Evolutionary conservation across 116 monocot species (phyloP).

Genomic region (Cymodocea nodosa): DNA sequence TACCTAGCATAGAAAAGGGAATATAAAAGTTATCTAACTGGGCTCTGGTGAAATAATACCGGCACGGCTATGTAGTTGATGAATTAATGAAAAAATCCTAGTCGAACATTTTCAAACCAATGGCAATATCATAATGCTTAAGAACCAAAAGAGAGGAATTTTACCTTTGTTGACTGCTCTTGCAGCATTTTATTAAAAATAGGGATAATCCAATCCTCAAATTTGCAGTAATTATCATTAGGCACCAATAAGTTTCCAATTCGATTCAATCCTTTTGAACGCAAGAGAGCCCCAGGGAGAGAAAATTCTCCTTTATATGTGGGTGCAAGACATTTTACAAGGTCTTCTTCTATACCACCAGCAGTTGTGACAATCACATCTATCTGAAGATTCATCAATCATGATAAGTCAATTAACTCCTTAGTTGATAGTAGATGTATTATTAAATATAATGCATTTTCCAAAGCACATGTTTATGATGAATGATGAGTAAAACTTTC

Average conservation of each 20-base stretch:
- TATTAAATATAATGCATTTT: too few relatives aligned
- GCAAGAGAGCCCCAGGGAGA: constrained; percentile 50
- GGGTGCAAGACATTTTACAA: constrained; percentile 94
- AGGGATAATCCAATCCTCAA: constrained; percentile 97
- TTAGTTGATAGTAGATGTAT: too few relatives aligned
- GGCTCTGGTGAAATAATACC: not conserved
- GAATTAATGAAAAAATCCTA: not conserved
- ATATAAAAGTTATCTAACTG: not conserved
- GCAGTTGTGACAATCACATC: constrained; percentile 95
- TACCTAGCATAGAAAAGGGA: too few relatives aligned
- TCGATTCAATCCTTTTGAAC: constrained; percentile 91
- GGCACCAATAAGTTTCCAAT: constrained; percentile 93
- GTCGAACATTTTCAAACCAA: not conserved
- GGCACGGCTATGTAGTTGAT: not conserved
- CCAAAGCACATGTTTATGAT: too few relatives aligned
- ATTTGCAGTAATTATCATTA: constrained; percentile 99
- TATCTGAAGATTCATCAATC: constrained; percentile 32
- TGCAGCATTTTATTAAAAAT: constrained; percentile 78
- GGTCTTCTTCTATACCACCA: constrained; percentile 92
- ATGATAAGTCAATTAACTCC: not conserved
- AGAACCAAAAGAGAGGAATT: not conserved
- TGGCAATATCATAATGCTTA: not conserved
- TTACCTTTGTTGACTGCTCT: constrained; percentile 63
- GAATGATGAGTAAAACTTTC: too few relatives aligned
- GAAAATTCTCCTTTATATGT: constrained; percentile 87